Evolutionary conservation across 2,329 filamentous ascomycete genomes (phyloP).

Genomic region (Pseudogymnoascus sp.): DNA sequence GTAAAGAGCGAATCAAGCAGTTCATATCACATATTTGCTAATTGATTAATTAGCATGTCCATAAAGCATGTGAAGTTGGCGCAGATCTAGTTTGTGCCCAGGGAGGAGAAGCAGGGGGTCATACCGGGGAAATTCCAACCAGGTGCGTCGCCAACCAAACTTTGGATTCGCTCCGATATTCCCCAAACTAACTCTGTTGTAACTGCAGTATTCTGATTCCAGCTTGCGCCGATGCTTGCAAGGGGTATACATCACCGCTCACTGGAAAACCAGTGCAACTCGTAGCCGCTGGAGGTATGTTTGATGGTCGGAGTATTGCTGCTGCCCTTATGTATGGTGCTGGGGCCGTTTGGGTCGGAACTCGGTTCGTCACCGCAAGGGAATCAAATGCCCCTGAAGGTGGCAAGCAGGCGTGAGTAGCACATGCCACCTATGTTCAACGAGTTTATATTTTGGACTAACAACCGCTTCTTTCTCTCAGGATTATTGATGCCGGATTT

Average conservation of each 20-base stretch:
- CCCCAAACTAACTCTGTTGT: background rate
- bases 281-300: constrained; percentile 87
- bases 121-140: constrained; percentile 91
- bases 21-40: background rate
- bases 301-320: constrained; percentile 83
- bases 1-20: background rate
- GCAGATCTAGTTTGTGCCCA: constrained; percentile 97
- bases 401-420: constrained; percentile 74
- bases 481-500: constrained; percentile 59
- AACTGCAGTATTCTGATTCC: constrained; percentile 81
- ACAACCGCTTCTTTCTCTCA: background rate
- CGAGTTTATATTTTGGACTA: background rate
- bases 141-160: constrained; percentile 30
- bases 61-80: constrained; percentile 87
- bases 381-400: constrained; percentile 89
- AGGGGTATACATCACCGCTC: constrained; percentile 75
- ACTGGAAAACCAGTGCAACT: constrained; percentile 84
- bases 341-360: constrained; percentile 90
- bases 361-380: constrained; percentile 85
- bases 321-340: constrained; percentile 90
- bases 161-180: background rate
- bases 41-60: constrained; percentile 65
- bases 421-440: background rate
- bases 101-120: constrained; percentile 92
- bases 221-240: constrained; percentile 73